phyloP scores from a whole-genome alignment of 164 flowering plant species.

The Houttuynia cordata region DNA sequence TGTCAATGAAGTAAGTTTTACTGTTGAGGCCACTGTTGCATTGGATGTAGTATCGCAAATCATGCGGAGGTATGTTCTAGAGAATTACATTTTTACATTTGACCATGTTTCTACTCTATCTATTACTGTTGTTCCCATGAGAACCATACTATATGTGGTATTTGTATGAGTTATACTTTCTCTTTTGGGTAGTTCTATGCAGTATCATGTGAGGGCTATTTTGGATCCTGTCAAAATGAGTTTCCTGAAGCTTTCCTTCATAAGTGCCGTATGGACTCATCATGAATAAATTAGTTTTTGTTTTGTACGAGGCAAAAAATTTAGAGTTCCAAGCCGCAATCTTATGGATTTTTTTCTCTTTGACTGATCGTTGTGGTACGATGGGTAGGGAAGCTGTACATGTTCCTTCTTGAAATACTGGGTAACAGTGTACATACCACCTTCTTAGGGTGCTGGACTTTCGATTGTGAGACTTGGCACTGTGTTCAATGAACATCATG shows the following conservation, averaged over 20 bases:
- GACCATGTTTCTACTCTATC: background rate
- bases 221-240: too few relatives aligned
- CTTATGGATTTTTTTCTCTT: too few relatives aligned
- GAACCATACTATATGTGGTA: background rate
- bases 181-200: background rate
- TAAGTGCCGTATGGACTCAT: background rate
- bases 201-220: background rate
- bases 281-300: background rate
- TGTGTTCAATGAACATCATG: too few relatives aligned
- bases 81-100: background rate
- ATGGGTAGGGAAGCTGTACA: background rate
- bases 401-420: too few relatives aligned
- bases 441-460: too few relatives aligned
- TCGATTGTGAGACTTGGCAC: too few relatives aligned
- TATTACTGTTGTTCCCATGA: background rate
- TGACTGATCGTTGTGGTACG: background rate
- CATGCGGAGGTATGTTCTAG: constrained; percentile 46
- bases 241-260: too few relatives aligned
- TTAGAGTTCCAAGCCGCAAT: background rate
- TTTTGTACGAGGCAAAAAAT: background rate
- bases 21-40: constrained; percentile 14
- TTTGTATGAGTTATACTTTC: background rate
- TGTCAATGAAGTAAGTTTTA: constrained; percentile 21
- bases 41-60: constrained; percentile 23
- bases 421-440: too few relatives aligned